A percentile compares a stretch with the other conserved stretches of the same genome.
Evolutionary conservation across 208 protist genomes (phyloP).

Genomic region (Trypanosoma caninum): DNA sequence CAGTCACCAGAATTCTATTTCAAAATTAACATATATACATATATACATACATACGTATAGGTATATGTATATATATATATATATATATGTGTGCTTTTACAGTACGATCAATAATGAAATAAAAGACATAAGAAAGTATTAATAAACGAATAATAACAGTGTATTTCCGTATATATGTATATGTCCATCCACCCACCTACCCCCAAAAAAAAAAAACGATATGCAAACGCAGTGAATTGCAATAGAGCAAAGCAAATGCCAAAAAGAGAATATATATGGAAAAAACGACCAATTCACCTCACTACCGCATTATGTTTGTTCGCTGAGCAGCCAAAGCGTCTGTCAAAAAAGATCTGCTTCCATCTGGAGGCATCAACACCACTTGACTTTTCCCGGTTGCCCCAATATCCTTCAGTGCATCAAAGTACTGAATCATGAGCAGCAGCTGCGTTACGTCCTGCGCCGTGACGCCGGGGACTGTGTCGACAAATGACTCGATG

Average conservation of each 20-base stretch:
- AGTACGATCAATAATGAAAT: no score
- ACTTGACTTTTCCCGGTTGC: slow-evolving; percentile 32
- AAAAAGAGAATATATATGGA: background rate
- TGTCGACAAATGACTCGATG: slow-evolving; percentile 56
- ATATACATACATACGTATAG: no score
- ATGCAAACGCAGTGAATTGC: background rate
- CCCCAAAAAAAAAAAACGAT: no score
- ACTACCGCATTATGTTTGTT: slow-evolving; percentile 25
- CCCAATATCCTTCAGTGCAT: slow-evolving; percentile 77
- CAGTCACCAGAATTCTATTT: no score
- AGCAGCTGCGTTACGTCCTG: slow-evolving; percentile 72
- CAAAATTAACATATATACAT: no score
- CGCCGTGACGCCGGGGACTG: slow-evolving; percentile 38
- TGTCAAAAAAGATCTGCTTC: slow-evolving; percentile 11
- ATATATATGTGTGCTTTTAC: no score
- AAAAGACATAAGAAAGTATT: no score
- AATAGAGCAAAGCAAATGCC: no score
- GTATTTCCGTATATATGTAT: no score
- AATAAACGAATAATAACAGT: no score
- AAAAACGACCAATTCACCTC: background rate
- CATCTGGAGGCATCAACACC: slow-evolving; percentile 37
- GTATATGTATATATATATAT: no score
- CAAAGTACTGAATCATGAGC: slow-evolving; percentile 82
- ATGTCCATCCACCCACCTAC: no score
- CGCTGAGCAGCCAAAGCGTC: slow-evolving; percentile 43